These are phyloP conservation scores for Coemansia sp. DNA, from an alignment of 192 early-diverging fungal genomes.

Conservation along the genomic window DNA sequence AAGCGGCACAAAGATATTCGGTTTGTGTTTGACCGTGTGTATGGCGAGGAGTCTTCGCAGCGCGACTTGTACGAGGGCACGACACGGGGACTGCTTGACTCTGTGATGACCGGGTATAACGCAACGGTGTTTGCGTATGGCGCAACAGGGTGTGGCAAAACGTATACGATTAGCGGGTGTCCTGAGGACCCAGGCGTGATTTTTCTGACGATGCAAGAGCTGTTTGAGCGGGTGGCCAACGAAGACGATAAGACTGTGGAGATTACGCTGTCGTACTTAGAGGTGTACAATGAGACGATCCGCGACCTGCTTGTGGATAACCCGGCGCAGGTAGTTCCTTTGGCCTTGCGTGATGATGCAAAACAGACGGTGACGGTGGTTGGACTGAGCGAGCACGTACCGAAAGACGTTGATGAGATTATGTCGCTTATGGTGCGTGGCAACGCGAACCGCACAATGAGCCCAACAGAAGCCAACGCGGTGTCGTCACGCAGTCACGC, in stretches of 20 bases:
- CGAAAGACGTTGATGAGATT: slow-evolving; percentile 54
- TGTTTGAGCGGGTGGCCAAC: slow-evolving; percentile 56
- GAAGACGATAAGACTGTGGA: slow-evolving; percentile 65
- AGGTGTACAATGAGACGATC: slow-evolving; percentile 96
- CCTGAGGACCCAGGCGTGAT: slow-evolving; percentile 69
- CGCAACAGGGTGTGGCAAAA: slow-evolving; percentile 83
- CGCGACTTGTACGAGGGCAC: slow-evolving; percentile 71
- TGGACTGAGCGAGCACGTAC: slow-evolving; percentile 67
- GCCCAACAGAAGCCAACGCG: slow-evolving; percentile 72
- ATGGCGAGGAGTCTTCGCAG: slow-evolving; percentile 68
- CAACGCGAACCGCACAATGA: slow-evolving; percentile 73
- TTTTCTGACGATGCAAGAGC: slow-evolving; percentile 62
- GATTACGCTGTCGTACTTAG: slow-evolving; percentile 78
- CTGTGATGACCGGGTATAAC: slow-evolving; percentile 77
- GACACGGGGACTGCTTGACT: slow-evolving; percentile 64
- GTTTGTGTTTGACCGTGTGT: slow-evolving; percentile 77
- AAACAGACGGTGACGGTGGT: slow-evolving; percentile 65
- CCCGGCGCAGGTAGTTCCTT: slow-evolving; percentile 2
- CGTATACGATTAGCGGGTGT: slow-evolving; percentile 77
- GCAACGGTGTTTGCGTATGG: slow-evolving; percentile 91
- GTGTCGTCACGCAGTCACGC: slow-evolving; percentile 76
- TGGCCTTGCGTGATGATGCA: slow-evolving; percentile 79
- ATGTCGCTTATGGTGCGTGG: slow-evolving; percentile 59
- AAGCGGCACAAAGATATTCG: slow-evolving; percentile 69
- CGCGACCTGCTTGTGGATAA: slow-evolving; percentile 72